These are phyloP conservation scores for Volvox reticuliferus DNA, from an alignment of 139 green algal genomes.

Conservation along the genomic window DNA sequence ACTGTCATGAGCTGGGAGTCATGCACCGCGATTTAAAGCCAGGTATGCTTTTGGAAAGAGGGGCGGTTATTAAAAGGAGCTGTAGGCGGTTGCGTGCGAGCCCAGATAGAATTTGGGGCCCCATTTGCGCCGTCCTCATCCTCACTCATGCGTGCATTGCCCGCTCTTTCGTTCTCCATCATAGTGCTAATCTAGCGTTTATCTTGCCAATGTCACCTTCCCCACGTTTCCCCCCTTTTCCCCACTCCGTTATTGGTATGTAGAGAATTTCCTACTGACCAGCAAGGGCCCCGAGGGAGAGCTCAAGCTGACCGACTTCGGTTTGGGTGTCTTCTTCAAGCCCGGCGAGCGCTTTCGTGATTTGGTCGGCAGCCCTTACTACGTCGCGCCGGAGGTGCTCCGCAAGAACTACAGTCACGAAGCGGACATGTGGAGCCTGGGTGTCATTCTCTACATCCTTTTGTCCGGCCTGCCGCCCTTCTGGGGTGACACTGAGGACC, in stretches of 20 bases:
- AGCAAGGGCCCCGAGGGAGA: conserved; percentile 68
- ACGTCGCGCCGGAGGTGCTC: conserved; percentile 84
- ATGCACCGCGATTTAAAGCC: conserved; percentile 93
- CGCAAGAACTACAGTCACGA: conserved; percentile 79
- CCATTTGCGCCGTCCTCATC: too few relatives aligned
- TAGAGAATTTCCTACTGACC: conserved; percentile 98
- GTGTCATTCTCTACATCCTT: conserved; percentile 94
- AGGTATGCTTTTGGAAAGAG: conserved; percentile 33
- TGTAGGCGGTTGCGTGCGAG: too few relatives aligned
- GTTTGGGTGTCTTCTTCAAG: conserved; percentile 89
- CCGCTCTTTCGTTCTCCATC: too few relatives aligned
- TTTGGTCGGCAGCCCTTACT: conserved; percentile 92
- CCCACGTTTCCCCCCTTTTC: too few relatives aligned
- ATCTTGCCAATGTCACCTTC: too few relatives aligned
- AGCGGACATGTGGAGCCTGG: conserved; percentile 90
- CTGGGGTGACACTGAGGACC: conserved; percentile 86
- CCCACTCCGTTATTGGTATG: too few relatives aligned
- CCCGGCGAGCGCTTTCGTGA: conserved; percentile 87
- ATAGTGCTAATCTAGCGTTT: too few relatives aligned
- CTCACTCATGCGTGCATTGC: too few relatives aligned
- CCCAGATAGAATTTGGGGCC: too few relatives aligned
- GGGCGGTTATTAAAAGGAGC: too few relatives aligned
- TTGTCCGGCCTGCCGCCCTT: conserved; percentile 91
- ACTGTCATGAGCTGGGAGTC: conserved; percentile 95
- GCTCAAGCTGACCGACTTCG: conserved; percentile 90